Evolutionary conservation across 2,329 filamentous ascomycete species (phyloP), one percentile per base, ranked within the genome.

Genomic region (Ophiocordyceps unilateralis): DNA sequence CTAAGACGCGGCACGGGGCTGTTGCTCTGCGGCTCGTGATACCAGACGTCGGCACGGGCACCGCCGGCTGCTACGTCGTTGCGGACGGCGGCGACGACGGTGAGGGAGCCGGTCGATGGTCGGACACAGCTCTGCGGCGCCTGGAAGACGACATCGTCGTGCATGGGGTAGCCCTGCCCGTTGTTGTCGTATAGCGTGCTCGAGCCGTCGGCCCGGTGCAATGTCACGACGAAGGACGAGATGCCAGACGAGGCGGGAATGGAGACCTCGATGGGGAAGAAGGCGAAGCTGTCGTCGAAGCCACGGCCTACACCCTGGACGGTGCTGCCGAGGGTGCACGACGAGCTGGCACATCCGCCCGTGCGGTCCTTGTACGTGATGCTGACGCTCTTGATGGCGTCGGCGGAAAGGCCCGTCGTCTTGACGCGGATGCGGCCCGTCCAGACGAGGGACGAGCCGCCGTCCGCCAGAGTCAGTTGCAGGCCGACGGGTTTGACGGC

Each of bases 241-340:
- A 84, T 73, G 48, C 81, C 67, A 44, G 71, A 62, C 45, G 72
- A 59, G 49, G 74, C 63, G 47, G 72, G 55, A 50, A 87, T 69
- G 44, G 71, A 58, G 23, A 54, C 50, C n/a, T 58, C 50, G 32
- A 70, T 57, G n/a, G 64, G 67, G 49, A 64, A 70, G 56, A 74
- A 74, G 43, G 63, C 61, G 53, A 79, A 80, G 9, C 59, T 70
- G 46, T 80, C 74, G 51, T 80, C 76, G 43, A 79, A 74, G 2
- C 76, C 76, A 37, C 60, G 58, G 5, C 67, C 65, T 21, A 65
- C 60, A 3, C 72, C 74, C 38, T 64, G 63, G n/a, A 64, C 47
- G 4, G 56, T 62, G 17, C 68, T 60, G 2, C 59, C 62, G 42
- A 70, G 67, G n/a, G 61, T 59, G 46, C 69, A 72, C 20, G 56